These are phyloP conservation scores for Castanea sativa DNA, from an alignment of 306 rosid species.

Conservation along the genomic window DNA sequence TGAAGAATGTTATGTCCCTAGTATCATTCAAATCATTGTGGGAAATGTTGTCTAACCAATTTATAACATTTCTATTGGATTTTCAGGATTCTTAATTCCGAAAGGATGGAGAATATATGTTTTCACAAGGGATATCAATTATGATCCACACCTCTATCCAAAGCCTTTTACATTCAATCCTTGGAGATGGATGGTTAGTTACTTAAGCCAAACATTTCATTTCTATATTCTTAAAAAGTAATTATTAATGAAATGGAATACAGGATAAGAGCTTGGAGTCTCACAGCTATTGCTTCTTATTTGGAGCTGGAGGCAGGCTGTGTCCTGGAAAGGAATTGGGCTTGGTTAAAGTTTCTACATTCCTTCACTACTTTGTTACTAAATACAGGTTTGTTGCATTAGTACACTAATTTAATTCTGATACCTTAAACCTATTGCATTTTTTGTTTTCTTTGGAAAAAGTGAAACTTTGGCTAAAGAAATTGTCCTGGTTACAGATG, in stretches of 20 bases:
- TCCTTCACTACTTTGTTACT: slow-evolving; percentile 72
- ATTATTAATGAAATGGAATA: slow-evolving; percentile 5
- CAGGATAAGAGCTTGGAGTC: slow-evolving; percentile 62
- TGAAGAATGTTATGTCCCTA: too few species aligned
- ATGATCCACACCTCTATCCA: slow-evolving; percentile 53
- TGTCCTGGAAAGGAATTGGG: slow-evolving; percentile 86
- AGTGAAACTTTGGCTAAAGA: background rate
- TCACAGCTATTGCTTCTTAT: slow-evolving; percentile 50
- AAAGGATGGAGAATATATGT: slow-evolving; percentile 78
- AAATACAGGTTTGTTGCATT: slow-evolving; percentile 47
- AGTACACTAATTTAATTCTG: background rate
- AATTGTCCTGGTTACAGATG: slow-evolving; percentile 42
- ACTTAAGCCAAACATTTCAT: background rate
- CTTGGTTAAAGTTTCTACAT: slow-evolving; percentile 53
- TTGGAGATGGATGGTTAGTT: slow-evolving; percentile 77
- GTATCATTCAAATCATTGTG: background rate
- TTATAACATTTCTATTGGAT: background rate
- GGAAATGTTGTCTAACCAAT: background rate
- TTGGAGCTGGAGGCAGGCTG: slow-evolving; percentile 66
- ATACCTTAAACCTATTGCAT: background rate
- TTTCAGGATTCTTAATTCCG: slow-evolving; percentile 64
- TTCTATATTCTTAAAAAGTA: background rate
- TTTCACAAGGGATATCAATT: slow-evolving; percentile 71
- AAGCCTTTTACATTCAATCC: slow-evolving; percentile 72
- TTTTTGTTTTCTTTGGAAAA: background rate